Conservation (phyloP, 306 rosid species). For the Cicer yamashitae region DNA sequence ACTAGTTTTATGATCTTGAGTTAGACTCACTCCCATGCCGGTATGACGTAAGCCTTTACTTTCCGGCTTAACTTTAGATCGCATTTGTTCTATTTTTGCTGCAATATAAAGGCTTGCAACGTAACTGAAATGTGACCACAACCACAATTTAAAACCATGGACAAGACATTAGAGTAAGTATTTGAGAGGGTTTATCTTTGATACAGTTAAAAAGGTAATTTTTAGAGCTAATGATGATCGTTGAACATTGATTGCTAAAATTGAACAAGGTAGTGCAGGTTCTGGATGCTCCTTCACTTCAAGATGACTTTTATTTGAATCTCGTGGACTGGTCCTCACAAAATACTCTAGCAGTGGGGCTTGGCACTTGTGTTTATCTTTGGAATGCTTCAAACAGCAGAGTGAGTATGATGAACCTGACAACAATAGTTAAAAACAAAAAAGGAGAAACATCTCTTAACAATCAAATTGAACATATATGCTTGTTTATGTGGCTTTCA, state of each 20-base stretch:
- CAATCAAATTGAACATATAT: conserved; percentile 1
- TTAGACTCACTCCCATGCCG: neutral
- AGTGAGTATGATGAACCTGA: conserved; percentile 51
- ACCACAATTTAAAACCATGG: too few relatives aligned
- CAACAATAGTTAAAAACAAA: neutral
- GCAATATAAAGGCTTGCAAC: too few relatives aligned
- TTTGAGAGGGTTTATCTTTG: neutral
- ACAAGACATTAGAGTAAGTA: neutral
- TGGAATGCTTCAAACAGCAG: conserved; percentile 98
- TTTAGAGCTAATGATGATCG: conserved; percentile 2
- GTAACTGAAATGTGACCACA: too few relatives aligned
- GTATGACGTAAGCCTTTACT: neutral
- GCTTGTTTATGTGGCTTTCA: conserved; percentile 40
- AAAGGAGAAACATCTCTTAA: neutral
- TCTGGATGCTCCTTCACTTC: conserved; percentile 98
- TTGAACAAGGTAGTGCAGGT: conserved; percentile 60
- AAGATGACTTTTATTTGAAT: conserved; percentile 97
- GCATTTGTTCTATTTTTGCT: too few relatives aligned
- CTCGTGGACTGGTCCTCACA: conserved; percentile 99
- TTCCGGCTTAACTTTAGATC: too few relatives aligned
- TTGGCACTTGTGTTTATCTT: conserved; percentile 92
- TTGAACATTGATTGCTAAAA: conserved; percentile 34
- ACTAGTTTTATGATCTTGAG: neutral
- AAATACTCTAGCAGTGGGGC: conserved; percentile 90
- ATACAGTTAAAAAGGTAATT: neutral